Evolutionary conservation across 495 filamentous ascomycete genomes (phyloP).

Genomic region (Neurospora sp.): DNA sequence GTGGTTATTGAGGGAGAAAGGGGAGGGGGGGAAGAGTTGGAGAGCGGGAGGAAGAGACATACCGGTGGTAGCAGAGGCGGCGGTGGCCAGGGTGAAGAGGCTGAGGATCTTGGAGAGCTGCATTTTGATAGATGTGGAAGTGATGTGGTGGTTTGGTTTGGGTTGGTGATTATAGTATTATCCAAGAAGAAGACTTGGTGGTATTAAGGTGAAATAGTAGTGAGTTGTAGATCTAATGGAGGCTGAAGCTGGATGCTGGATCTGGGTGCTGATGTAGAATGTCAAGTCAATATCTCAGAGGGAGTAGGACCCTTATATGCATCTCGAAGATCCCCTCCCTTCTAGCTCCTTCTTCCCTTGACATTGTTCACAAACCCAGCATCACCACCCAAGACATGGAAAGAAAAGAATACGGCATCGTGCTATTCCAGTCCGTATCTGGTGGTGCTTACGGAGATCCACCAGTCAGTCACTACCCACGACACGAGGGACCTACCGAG

Average conservation of each 20-base stretch:
- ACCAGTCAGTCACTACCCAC: not conserved
- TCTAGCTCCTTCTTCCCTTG: not conserved
- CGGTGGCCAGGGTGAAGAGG: constrained; percentile 26
- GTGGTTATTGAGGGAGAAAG: too few relatives aligned
- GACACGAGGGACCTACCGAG: not conserved
- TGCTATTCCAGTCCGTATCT: not conserved
- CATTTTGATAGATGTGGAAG: constrained; percentile 30
- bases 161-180: not conserved
- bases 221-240: not conserved
- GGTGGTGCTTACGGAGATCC: not conserved
- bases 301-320: not conserved
- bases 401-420: not conserved
- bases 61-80: constrained; percentile 27
- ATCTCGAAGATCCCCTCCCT: not conserved
- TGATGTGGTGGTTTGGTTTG: not conserved
- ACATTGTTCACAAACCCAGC: not conserved
- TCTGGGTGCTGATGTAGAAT: not conserved
- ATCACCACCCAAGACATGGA: not conserved
- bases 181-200: not conserved
- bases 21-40: too few relatives aligned
- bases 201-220: not conserved
- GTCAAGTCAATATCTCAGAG: not conserved
- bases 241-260: not conserved
- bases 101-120: constrained; percentile 37
- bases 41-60: not conserved